Conservation (phyloP, 2,329 filamentous ascomycete genomes). For the Bipolaris cookei region DNA sequence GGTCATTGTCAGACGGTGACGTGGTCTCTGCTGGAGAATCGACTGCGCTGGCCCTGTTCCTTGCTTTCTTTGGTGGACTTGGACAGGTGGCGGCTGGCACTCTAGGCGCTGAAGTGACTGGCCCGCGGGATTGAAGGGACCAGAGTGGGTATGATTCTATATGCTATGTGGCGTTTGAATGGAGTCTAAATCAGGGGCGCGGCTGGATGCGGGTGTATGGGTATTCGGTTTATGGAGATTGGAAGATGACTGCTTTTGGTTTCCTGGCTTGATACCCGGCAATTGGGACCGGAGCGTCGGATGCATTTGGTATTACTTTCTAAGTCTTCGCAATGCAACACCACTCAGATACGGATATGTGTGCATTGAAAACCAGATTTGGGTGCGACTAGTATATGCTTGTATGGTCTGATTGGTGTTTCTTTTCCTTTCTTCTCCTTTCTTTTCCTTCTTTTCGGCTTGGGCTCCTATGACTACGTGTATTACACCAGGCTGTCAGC, state of each 20-base stretch:
- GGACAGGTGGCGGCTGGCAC: constrained; percentile 43
- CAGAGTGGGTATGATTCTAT: not conserved
- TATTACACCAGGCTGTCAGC: not conserved
- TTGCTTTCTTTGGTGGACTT: constrained; percentile 44
- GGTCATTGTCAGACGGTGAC: constrained; percentile 32
- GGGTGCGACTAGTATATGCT: not conserved
- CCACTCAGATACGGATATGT: not conserved
- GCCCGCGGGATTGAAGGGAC: constrained; percentile 22
- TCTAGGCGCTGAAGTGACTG: constrained; percentile 46
- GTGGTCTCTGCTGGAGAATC: constrained; percentile 44
- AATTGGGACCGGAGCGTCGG: constrained; percentile 1
- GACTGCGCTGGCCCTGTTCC: constrained; percentile 44
- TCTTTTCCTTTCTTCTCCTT: not conserved
- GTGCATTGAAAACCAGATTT: not conserved
- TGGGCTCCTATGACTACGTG: not conserved
- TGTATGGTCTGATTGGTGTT: not conserved
- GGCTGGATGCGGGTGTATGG: not conserved
- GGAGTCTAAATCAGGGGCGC: not conserved
- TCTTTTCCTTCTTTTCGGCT: not conserved
- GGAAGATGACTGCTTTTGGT: not conserved
- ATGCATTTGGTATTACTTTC: constrained; percentile 10
- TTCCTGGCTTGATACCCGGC: constrained; percentile 2
- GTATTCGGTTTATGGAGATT: constrained; percentile 1
- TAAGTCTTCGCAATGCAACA: not conserved
- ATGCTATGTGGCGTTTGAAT: constrained; percentile 1